These are phyloP conservation scores for Euphorbia tirucalli DNA, from an alignment of 345 rosid species.

Conservation along the genomic window DNA sequence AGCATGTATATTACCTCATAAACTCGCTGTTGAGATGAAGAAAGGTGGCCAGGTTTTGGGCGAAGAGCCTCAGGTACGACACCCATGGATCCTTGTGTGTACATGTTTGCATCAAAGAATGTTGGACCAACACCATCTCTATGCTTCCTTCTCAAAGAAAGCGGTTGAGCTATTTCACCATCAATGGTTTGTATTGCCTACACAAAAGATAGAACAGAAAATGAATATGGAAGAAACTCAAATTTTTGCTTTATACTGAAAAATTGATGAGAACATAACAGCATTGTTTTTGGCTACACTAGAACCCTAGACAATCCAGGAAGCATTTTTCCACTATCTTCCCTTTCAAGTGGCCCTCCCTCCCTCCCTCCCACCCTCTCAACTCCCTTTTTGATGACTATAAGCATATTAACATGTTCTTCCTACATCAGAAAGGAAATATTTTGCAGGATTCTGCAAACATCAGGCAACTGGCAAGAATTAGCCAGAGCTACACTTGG, in stretches of 20 bases:
- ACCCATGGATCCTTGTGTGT: constrained; percentile 70
- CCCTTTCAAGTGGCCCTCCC: not conserved
- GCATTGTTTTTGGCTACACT: not conserved
- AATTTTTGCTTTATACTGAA: not conserved
- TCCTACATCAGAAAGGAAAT: not conserved
- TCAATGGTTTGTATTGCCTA: constrained; percentile 93
- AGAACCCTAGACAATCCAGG: no score
- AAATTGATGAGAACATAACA: not conserved
- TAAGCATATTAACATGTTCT: not conserved
- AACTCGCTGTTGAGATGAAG: constrained; percentile 88
- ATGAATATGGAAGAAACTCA: not conserved
- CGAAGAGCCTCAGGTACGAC: constrained; percentile 85
- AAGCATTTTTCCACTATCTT: not conserved
- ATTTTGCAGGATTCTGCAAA: not conserved
- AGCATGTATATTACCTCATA: constrained; percentile 64
- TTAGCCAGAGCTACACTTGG: not conserved
- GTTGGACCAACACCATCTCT: constrained; percentile 72
- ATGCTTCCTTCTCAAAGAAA: constrained; percentile 77
- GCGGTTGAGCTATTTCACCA: constrained; percentile 79
- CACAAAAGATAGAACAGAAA: constrained; percentile 1
- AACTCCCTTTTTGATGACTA: no score
- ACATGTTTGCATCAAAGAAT: constrained; percentile 67
- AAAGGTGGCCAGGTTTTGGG: constrained; percentile 89
- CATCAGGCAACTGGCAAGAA: not conserved
- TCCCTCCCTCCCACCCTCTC: no score